A percentile compares a stretch with the other conserved stretches of the same genome.
Conservation (phyloP, 2,329 filamentous ascomycete species). For the Neurospora sp. region DNA sequence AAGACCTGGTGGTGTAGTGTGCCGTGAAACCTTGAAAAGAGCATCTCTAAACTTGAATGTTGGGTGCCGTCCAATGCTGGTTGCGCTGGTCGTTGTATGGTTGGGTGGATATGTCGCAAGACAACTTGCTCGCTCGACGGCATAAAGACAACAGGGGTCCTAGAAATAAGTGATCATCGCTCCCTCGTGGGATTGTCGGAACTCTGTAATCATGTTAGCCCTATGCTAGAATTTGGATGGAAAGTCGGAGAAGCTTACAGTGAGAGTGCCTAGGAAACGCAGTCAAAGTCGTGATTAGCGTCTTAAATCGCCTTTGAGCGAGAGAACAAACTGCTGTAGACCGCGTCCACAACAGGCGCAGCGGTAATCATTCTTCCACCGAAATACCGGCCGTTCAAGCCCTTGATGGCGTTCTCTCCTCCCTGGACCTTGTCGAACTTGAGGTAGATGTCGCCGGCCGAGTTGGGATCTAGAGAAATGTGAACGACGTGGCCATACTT, state of each 20-base stretch:
- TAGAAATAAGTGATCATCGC: neutral
- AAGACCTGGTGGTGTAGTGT: neutral
- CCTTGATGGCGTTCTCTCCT: slow-evolving; percentile 95
- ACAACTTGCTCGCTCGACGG: neutral
- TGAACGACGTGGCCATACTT: slow-evolving; percentile 98
- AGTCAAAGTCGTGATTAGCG: slow-evolving; percentile 40
- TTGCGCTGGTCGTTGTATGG: neutral
- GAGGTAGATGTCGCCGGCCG: slow-evolving; percentile 91
- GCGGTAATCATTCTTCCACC: slow-evolving; percentile 88
- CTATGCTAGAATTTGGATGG: no score
- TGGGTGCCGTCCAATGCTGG: neutral
- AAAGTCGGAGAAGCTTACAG: slow-evolving; percentile 8
- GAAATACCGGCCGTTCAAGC: slow-evolving; percentile 93
- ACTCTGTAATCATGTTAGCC: slow-evolving; percentile 3
- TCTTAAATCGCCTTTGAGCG: slow-evolving; percentile 71
- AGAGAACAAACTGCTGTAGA: slow-evolving; percentile 95
- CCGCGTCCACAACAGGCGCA: slow-evolving; percentile 91
- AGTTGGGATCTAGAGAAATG: slow-evolving; percentile 89
- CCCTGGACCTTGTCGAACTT: slow-evolving; percentile 96
- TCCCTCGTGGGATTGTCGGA: neutral
- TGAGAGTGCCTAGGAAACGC: slow-evolving; percentile 35
- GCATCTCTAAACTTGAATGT: neutral
- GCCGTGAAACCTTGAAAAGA: neutral
- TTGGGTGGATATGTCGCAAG: neutral
- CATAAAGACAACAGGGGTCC: neutral